Base-by-base conservation (phyloP, 805 yeast species). In the Candida caryicola region DNA sequence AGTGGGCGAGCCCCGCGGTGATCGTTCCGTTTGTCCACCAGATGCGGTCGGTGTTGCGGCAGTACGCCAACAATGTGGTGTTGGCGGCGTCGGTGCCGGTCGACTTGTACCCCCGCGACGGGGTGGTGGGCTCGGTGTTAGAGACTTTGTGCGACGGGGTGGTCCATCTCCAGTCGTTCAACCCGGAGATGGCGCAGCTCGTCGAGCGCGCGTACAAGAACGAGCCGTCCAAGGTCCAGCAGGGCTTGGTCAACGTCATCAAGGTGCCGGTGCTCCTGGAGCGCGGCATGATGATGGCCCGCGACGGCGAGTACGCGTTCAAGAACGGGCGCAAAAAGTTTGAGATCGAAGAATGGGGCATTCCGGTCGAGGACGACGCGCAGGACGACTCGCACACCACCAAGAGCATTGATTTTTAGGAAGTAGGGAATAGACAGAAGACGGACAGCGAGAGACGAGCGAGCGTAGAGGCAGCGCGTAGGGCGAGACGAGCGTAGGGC, bases 341-440 rank as follows among this genome's bases (percentile, higher is more conserved):
- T 55, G 96, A 86, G 52, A 82, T 93, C 37, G 91, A 86, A 48
- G 87, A 82, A 52, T 93, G 96, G 95, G 87, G 95, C n/a, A 93
- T 93, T 35, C 98, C 99, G 0, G 95, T 91, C 2, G 96, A 89
- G 40, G 95, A 84, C 41, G 85, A 73, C n/a, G 82, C 51, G 10
- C 54, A 73, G 12, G 74, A 65, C 27, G 52, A 40, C 36, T 21
- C 25, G 9, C 21, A 27, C 36, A 62, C 70, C 15, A 58, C 61
- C 5, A 62, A 65, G 48, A 52, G 56, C 41, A 57, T 66, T 12
- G 71, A 66, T 17, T 66, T 63, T 34, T 65, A 49, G 37, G n/a
- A 37, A 18, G 21, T n/a, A n/a, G n/a, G 16, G 12, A 21, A 19
- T 5, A 16, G 19, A 16, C 36, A 49, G 4, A n/a, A n/a, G n/a